Evolutionary conservation across 495 filamentous ascomycete genomes (phyloP).

Genomic region (Trichoderma gamsii): DNA sequence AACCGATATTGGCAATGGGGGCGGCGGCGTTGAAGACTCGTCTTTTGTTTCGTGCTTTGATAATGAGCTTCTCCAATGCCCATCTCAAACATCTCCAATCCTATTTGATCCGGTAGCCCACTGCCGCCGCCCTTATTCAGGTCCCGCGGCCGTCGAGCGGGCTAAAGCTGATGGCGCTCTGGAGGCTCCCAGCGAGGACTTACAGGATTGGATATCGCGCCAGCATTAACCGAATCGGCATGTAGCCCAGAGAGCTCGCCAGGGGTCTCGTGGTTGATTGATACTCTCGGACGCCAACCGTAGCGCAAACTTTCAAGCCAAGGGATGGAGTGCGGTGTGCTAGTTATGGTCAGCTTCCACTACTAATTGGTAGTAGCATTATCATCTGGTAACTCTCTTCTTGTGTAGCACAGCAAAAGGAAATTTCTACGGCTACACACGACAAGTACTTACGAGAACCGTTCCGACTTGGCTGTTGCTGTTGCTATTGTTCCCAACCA

Average conservation of each 20-base stretch:
- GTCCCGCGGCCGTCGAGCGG: background rate
- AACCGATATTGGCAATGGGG: background rate
- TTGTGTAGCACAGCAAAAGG: background rate
- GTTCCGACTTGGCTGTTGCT: too few relatives aligned
- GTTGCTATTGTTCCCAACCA: too few relatives aligned
- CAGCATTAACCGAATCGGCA: background rate
- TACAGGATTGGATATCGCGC: background rate
- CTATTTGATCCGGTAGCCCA: background rate
- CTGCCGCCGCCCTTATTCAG: background rate
- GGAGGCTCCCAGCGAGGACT: background rate
- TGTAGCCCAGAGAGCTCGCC: background rate
- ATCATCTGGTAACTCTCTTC: background rate
- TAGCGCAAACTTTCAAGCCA: background rate
- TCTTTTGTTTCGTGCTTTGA: too few relatives aligned
- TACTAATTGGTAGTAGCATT: background rate
- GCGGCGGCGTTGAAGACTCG: background rate
- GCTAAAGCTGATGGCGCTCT: background rate
- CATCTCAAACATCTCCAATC: background rate
- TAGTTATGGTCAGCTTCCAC: background rate
- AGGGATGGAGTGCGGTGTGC: background rate
- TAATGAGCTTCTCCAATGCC: background rate
- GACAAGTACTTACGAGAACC: background rate
- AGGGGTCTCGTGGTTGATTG: background rate
- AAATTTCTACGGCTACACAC: background rate
- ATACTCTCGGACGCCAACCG: slow-evolving; percentile 5